Evolutionary conservation across 305 asterid species (phyloP).

Genomic region (Ilex paraguariensis): DNA sequence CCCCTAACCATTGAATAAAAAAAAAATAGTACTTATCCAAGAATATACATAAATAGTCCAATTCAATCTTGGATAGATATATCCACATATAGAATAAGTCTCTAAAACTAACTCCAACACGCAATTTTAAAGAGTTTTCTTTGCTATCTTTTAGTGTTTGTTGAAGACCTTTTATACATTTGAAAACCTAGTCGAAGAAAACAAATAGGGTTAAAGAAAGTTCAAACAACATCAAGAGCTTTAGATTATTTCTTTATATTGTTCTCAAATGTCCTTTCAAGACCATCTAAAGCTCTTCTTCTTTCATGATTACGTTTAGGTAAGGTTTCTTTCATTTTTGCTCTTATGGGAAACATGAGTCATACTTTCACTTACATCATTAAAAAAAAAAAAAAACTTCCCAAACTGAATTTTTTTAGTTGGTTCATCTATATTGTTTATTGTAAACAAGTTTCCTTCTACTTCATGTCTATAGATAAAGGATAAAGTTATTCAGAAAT

Average conservation of each 20-base stretch:
- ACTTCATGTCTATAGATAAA: too few species aligned
- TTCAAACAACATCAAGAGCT: background rate
- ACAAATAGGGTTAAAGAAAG: background rate
- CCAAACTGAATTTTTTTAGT: constrained; percentile 1
- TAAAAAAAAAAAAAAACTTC: constrained; percentile 2
- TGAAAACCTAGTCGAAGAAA: background rate
- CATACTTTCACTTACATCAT: constrained; percentile 21
- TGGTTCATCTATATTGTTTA: background rate
- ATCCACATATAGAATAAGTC: too few species aligned
- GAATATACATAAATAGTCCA: too few species aligned
- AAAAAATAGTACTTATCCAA: too few species aligned
- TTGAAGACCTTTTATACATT: too few species aligned
- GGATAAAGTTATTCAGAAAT: too few species aligned
- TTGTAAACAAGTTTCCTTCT: too few species aligned
- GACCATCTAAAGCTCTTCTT: constrained; percentile 18
- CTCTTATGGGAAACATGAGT: constrained; percentile 20
- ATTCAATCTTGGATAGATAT: too few species aligned
- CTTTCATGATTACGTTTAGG: constrained; percentile 19
- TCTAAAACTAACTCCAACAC: too few species aligned
- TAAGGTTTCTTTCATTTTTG: constrained; percentile 20
- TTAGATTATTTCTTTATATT: background rate
- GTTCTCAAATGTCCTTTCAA: constrained; percentile 18
- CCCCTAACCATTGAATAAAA: too few species aligned
- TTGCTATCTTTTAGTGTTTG: too few species aligned
- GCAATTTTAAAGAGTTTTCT: too few species aligned